These are phyloP conservation scores for Cyanidiococcus yangmingshanensis DNA, from an alignment of 23 red algal species.

Conservation along the genomic window DNA sequence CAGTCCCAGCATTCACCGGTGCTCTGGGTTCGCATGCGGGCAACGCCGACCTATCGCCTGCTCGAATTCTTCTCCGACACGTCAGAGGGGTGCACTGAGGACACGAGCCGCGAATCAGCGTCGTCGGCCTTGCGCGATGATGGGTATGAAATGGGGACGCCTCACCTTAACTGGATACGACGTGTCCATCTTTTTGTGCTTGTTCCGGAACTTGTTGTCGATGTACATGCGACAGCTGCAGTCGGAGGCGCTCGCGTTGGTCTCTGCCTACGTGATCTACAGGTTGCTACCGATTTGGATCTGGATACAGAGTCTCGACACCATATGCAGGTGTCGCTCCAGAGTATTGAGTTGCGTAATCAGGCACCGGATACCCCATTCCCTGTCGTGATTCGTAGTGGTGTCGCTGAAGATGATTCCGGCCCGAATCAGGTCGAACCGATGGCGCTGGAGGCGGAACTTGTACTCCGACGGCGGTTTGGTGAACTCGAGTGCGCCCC, in stretches of 20 bases:
- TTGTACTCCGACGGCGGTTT: not conserved
- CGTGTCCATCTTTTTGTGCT: not conserved
- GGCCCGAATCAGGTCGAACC: not conserved
- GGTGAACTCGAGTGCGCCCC: conserved; percentile 11
- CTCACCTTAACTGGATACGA: not conserved
- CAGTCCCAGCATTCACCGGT: not conserved
- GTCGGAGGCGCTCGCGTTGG: not conserved
- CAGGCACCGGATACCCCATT: not conserved
- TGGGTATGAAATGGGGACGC: not conserved
- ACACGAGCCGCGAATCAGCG: not conserved
- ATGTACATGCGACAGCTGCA: not conserved
- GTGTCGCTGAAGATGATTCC: not conserved
- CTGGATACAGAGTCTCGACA: not conserved
- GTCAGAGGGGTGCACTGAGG: too few relatives aligned
- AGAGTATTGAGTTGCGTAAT: not conserved
- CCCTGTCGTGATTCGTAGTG: not conserved
- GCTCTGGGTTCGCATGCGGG: conserved; percentile 10
- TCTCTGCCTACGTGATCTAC: not conserved
- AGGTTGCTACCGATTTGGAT: not conserved
- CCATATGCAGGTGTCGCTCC: conserved; percentile 11
- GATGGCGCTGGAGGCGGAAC: conserved; percentile 7
- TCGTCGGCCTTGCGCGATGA: not conserved
- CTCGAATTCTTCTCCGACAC: not conserved
- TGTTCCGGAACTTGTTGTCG: not conserved
- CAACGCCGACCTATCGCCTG: not conserved